Base-by-base conservation (phyloP, 148 eudicot genomes). In the Fallopia convolvulus region DNA sequence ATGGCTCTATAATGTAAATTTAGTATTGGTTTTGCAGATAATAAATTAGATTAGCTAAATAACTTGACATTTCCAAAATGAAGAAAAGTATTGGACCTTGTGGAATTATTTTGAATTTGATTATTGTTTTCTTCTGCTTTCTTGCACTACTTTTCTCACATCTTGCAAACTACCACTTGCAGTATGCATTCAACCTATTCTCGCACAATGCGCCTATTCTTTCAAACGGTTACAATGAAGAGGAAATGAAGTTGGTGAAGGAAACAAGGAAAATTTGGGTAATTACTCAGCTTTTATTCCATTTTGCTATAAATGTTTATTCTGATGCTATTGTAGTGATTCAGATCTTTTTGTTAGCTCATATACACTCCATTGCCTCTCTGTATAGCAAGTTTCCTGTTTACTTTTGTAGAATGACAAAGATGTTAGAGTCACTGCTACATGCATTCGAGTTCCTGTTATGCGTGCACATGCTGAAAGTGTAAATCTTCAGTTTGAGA, bases 211-310 rank as follows among this genome's bases (percentile, higher is more conserved):
- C 99, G 77, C 97, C 99, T 53, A 81, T 96, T 58, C 81, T 87
- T 55, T 81, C 93, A 74, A 96, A 96, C 81, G 98, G 99, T 41
- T 96, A 93, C 87, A 96, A 96, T 81, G 99, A 96, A 78, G 99
- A 96, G 81, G 99, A 96, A 83, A 96, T 96, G 98, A 96, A 96
- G 76, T 77, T 96, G 72, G 98, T 96, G 1, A 96, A 96, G 80
- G 99, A 96, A 87, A 96, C 99, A 15, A 90, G 98, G 88, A 96
- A 96, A 85, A 96, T 96, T 46, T 96, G 99, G 99, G 99, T 96
- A 83, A 86, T 89, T 71, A 33, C 33, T 63, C 18, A 8, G 40
- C 52, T 46, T 48, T 52, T 44, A 36, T 68, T 68, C 20, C 4
- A 33, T 63, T 63, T 58, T 20, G 12, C 33, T 32, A 2, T 11